phyloP scores from a whole-genome alignment of 441 rosid species.

The Brassica balearica region DNA sequence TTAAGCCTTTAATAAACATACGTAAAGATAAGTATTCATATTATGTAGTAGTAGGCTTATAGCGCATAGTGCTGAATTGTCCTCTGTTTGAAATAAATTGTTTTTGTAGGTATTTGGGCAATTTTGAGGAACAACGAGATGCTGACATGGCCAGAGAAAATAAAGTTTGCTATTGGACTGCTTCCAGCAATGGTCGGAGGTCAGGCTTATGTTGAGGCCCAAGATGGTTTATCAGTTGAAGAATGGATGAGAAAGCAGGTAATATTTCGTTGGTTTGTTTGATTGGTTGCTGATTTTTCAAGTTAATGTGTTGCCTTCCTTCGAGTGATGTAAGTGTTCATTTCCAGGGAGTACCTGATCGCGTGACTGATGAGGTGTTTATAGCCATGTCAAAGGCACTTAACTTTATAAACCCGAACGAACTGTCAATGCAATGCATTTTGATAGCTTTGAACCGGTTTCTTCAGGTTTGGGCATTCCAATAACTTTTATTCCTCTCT shows the following conservation, averaged over 20 bases:
- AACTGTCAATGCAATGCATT: constrained; percentile 92
- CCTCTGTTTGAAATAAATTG: neutral
- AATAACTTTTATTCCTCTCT: neutral
- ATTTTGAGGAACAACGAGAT: constrained; percentile 88
- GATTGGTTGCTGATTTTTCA: too few relatives aligned
- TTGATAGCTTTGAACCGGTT: constrained; percentile 89
- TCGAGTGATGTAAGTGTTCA: neutral
- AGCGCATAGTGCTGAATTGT: neutral
- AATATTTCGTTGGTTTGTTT: too few relatives aligned
- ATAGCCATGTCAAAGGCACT: constrained; percentile 98
- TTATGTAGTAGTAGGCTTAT: neutral
- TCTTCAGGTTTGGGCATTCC: constrained; percentile 72
- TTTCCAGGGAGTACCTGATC: constrained; percentile 82
- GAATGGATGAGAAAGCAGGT: constrained; percentile 94
- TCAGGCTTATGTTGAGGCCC: constrained; percentile 94
- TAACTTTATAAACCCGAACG: constrained; percentile 91
- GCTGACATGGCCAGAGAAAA: constrained; percentile 97
- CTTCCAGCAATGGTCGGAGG: constrained; percentile 92
- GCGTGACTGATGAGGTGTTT: constrained; percentile 91
- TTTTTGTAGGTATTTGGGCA: constrained; percentile 76
- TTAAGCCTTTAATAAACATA: neutral
- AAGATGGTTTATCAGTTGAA: constrained; percentile 83
- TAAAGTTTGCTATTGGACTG: constrained; percentile 94
- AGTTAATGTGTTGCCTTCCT: too few relatives aligned
- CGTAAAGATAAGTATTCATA: neutral